Base-by-base conservation (phyloP, 2,329 filamentous ascomycete genomes). In the Myriosclerotinia curreyana region DNA sequence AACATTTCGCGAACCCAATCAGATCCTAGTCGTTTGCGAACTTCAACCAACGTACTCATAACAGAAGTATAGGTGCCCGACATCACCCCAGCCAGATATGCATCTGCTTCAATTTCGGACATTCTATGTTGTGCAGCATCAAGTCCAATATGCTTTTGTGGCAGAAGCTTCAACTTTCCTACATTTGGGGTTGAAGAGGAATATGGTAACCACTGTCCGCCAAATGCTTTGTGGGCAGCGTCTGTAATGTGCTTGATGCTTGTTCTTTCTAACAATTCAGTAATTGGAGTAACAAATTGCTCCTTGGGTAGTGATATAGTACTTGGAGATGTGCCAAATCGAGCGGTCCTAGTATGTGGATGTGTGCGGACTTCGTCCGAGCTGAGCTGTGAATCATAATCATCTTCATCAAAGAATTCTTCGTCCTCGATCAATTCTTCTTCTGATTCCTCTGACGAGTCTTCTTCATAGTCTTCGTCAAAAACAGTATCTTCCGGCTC, bases 251-350 rank as follows among this genome's bases (percentile, higher is more conserved):
- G 95, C 64, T 86, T 89, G 51, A 87, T 84, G 64, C 91, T 84
- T 62, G 86, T 84, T 63, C 87, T 80, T 17, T 81, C 81, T 2
- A 98, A 80, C 2, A 96, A 80, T 5, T 83, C 77, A 2, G 84
- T 81, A 22, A 96, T 86, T 0, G 92, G 92, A 4, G 83, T 78
- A 11, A 90, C 82, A 49, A 97, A 82, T 3, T 84, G 80, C n/a
- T 81, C 79, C 68, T 85, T 83, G 0, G 94, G 92, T 4, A 96
- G 78, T n/a, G 84, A 81, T 17, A 97, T 76, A 11, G 93, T 96
- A 49, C 83, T 83, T 1, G 93, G 90, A 28, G 80, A 82, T 0
- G 90, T 91, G 56, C 85, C 82, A 74, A 89, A 96, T 67, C 87
- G 86, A n/a, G 90, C 92, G 50, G 86, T 80, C 2, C 82, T 75